phyloP scores from a whole-genome alignment of 352 stramenopile species.

The Phytophthora kernoviae region DNA sequence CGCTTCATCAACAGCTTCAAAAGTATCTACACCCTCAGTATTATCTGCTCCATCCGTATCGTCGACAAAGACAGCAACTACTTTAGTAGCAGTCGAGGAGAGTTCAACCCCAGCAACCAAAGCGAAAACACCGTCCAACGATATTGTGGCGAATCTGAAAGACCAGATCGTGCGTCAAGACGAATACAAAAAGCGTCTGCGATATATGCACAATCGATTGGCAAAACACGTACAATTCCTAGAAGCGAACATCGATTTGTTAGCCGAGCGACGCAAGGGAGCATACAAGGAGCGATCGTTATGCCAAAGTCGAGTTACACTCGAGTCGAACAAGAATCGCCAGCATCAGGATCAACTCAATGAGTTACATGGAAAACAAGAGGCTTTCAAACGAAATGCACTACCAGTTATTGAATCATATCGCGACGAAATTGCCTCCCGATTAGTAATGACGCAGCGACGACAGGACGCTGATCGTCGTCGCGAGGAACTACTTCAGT shows the following conservation, averaged over 20 bases:
- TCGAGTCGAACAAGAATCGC: constrained; percentile 42
- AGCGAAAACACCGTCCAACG: neutral
- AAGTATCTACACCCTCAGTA: no score
- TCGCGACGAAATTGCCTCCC: constrained; percentile 51
- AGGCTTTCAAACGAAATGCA: constrained; percentile 34
- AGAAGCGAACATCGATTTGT: constrained; percentile 40
- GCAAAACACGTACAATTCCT: constrained; percentile 40
- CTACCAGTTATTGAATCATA: constrained; percentile 51
- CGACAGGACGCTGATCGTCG: constrained; percentile 50
- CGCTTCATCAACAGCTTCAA: neutral
- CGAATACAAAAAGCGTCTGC: constrained; percentile 62
- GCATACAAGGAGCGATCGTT: constrained; percentile 34
- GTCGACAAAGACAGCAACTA: constrained; percentile 8
- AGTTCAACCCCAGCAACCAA: constrained; percentile 8
- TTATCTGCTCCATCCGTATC: neutral
- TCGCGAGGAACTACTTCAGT: constrained; percentile 53
- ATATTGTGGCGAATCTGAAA: constrained; percentile 31
- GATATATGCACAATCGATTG: constrained; percentile 50
- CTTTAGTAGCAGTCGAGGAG: constrained; percentile 7
- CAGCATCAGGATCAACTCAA: constrained; percentile 31
- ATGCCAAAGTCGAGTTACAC: constrained; percentile 41
- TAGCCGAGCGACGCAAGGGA: constrained; percentile 29
- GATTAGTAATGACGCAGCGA: constrained; percentile 42
- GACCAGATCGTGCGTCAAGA: constrained; percentile 51
- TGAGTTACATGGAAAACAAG: constrained; percentile 28